Evolutionary conservation across 306 rosid species (phyloP).

Genomic region (Corylus avellana): DNA sequence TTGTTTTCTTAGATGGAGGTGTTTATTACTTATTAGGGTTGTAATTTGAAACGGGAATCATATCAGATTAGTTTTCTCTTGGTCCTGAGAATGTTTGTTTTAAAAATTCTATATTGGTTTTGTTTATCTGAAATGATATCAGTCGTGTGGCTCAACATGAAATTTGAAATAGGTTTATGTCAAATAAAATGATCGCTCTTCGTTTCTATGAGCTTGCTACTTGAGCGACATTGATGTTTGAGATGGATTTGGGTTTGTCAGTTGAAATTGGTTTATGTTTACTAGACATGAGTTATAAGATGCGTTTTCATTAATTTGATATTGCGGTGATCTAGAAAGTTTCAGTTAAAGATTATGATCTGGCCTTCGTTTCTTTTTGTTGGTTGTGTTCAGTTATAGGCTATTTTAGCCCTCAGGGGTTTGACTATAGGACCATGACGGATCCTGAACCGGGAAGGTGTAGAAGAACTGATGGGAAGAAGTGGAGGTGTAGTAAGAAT

Average conservation of each 20-base stretch:
- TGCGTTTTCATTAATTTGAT: slow-evolving; percentile 15
- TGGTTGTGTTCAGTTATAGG: slow-evolving; percentile 43
- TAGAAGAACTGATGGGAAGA: slow-evolving; percentile 95
- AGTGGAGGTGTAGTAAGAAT: slow-evolving; percentile 72
- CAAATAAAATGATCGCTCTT: background rate
- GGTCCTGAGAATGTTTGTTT: background rate
- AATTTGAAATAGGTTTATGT: background rate
- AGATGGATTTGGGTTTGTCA: no score
- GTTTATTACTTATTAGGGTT: slow-evolving; percentile 5
- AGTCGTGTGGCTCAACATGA: background rate
- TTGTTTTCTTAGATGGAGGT: background rate
- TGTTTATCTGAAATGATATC: background rate
- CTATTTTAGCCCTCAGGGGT: slow-evolving; percentile 30
- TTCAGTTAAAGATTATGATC: slow-evolving; percentile 17
- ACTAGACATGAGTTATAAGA: background rate
- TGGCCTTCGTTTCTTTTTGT: slow-evolving; percentile 17
- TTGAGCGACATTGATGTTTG: background rate
- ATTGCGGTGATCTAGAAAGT: background rate
- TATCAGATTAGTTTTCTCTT: background rate
- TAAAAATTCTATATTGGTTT: background rate
- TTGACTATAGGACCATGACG: slow-evolving; percentile 38
- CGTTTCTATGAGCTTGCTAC: background rate
- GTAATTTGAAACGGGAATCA: background rate
- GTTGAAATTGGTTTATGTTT: background rate
- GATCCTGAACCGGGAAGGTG: slow-evolving; percentile 77